phyloP scores from a whole-genome alignment of 306 rosid species.

The Sicyos edulis region DNA sequence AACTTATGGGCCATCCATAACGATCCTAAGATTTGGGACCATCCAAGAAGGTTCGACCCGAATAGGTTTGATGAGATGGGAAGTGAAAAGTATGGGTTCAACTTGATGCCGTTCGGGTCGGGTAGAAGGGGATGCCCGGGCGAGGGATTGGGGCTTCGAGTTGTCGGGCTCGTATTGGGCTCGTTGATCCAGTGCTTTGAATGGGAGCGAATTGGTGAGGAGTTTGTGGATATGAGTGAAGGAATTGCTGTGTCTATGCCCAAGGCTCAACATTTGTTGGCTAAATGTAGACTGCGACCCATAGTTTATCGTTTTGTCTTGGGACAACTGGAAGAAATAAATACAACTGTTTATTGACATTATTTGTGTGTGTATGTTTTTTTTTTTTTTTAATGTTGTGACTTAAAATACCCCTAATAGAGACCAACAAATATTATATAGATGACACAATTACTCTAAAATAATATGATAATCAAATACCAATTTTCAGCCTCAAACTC shows the following conservation, averaged over 20 bases:
- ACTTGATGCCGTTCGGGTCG: slow-evolving; percentile 24
- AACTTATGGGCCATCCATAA: slow-evolving; percentile 38
- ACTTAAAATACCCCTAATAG: too few species aligned
- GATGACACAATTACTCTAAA: too few species aligned
- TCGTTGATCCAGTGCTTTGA: slow-evolving; percentile 23
- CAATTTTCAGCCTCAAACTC: too few species aligned
- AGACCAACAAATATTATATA: too few species aligned
- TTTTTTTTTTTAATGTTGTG: too few species aligned
- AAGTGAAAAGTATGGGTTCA: slow-evolving; percentile 18
- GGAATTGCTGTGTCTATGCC: slow-evolving; percentile 13
- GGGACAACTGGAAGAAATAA: too few species aligned
- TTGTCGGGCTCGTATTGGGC: slow-evolving; percentile 20
- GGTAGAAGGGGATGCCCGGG: slow-evolving; percentile 28
- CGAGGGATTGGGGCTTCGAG: slow-evolving; percentile 9
- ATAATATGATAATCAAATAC: too few species aligned
- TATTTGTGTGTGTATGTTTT: too few species aligned
- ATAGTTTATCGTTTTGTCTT: too few species aligned
- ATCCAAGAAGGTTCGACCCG: slow-evolving; percentile 28
- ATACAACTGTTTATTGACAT: too few species aligned
- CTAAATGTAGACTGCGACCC: background rate
- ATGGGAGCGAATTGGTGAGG: slow-evolving; percentile 16
- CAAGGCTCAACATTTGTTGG: background rate
- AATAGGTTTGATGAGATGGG: slow-evolving; percentile 23
- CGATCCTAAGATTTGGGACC: slow-evolving; percentile 29
- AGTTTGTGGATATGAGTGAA: slow-evolving; percentile 22